These are phyloP conservation scores for Diplotaxis tenuifolia DNA, from an alignment of 345 rosid genomes.

Conservation along the genomic window DNA sequence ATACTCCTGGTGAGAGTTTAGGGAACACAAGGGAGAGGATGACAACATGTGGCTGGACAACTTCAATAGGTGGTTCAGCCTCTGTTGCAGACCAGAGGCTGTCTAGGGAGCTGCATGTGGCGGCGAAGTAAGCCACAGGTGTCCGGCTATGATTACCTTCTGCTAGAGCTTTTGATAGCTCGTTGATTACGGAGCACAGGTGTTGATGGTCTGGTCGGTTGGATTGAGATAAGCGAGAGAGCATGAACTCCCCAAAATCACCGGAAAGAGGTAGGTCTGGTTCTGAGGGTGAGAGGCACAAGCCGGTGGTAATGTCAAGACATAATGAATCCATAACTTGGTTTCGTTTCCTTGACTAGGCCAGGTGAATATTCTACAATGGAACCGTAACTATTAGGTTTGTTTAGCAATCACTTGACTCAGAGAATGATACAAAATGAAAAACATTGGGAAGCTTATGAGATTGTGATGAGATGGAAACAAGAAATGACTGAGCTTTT, in stretches of 20 bases:
- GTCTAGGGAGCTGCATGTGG: conserved; percentile 59
- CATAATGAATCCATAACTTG: conserved; percentile 28
- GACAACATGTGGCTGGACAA: conserved; percentile 54
- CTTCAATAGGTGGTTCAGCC: conserved; percentile 40
- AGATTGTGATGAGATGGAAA: conserved; percentile 2
- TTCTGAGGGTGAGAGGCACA: conserved; percentile 21
- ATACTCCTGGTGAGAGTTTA: conserved; percentile 42
- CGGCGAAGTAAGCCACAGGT: conserved; percentile 72
- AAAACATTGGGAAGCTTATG: neutral
- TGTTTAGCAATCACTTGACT: neutral
- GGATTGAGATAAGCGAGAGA: conserved; percentile 52
- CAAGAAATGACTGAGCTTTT: neutral
- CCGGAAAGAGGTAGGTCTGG: conserved; percentile 13
- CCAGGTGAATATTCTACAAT: neutral
- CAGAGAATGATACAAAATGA: neutral
- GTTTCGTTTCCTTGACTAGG: conserved; percentile 12
- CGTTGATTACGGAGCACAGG: conserved; percentile 65
- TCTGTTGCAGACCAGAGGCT: conserved; percentile 40
- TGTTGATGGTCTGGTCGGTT: conserved; percentile 55
- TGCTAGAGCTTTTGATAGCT: conserved; percentile 68
- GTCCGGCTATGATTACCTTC: conserved; percentile 60
- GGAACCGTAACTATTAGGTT: neutral
- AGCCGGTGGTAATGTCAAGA: conserved; percentile 12
- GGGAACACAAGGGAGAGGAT: conserved; percentile 62
- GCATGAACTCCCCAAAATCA: conserved; percentile 60